A percentile compares a stretch with the other conserved stretches of the same genome.
phyloP scores from a whole-genome alignment of 2,329 filamentous ascomycete genomes.

The Neonectria neomacrospora region DNA sequence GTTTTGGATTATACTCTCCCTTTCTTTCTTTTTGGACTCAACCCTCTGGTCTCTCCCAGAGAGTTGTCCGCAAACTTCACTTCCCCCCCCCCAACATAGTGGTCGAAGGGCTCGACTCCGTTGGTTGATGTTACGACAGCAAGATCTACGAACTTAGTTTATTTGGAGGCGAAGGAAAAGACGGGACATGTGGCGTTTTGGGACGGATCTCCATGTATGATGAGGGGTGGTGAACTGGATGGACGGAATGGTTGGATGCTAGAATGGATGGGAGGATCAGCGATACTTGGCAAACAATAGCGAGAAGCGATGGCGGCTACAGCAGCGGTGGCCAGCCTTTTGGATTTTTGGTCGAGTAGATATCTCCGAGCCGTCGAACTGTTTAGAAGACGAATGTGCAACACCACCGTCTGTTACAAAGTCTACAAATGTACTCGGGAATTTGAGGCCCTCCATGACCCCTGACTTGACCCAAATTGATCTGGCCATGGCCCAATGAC shows the following conservation, averaged over 20 bases:
- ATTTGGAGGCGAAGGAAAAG: slow-evolving; percentile 40
- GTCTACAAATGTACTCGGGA: background rate
- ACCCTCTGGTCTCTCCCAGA: slow-evolving; percentile 13
- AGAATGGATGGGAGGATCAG: slow-evolving; percentile 15
- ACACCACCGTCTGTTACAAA: slow-evolving; percentile 19
- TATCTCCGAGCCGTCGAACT: slow-evolving; percentile 39
- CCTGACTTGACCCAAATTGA: slow-evolving; percentile 18
- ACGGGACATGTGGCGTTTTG: slow-evolving; percentile 41
- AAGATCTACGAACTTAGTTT: slow-evolving; percentile 40
- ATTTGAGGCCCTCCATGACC: slow-evolving; percentile 15
- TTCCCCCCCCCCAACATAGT: slow-evolving; percentile 29
- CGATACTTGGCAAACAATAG: slow-evolving; percentile 10
- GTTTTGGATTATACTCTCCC: slow-evolving; percentile 36
- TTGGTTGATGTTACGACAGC: slow-evolving; percentile 41
- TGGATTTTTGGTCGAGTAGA: slow-evolving; percentile 35
- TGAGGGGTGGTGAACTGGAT: slow-evolving; percentile 3
- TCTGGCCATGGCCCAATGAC: slow-evolving; percentile 10
- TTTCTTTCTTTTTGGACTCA: slow-evolving; percentile 25
- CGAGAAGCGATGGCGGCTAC: slow-evolving; percentile 34
- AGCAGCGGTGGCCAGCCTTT: slow-evolving; percentile 27
- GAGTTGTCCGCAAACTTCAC: slow-evolving; percentile 27
- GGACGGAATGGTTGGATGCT: slow-evolving; percentile 10
- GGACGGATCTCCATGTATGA: slow-evolving; percentile 34
- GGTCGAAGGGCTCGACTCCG: slow-evolving; percentile 44
- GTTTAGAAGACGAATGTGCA: slow-evolving; percentile 37